Evolutionary conservation across 192 early-diverging fungal species (phyloP).

Genomic region (Umbelopsis vinacea): DNA sequence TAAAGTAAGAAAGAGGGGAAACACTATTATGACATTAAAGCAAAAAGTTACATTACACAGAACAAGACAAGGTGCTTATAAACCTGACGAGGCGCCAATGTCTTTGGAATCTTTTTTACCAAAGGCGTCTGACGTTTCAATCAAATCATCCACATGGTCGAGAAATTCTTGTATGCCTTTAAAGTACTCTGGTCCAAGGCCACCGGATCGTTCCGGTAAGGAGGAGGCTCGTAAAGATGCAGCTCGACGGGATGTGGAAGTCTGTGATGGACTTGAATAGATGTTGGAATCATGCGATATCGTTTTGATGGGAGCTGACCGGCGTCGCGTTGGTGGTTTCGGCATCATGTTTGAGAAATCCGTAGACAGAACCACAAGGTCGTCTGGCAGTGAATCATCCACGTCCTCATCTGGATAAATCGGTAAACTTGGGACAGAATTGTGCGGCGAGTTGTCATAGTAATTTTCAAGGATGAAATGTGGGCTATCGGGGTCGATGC

Average conservation of each 20-base stretch:
- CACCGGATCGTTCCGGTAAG: not conserved
- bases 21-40: too few relatives aligned
- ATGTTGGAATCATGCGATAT: conserved; percentile 6
- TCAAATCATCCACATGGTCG: conserved; percentile 40
- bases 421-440: not conserved
- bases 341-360: conserved; percentile 9
- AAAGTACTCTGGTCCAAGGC: conserved; percentile 42
- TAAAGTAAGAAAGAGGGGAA: too few relatives aligned
- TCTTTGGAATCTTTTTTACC: not conserved
- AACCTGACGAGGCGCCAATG: not conserved
- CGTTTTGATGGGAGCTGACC: not conserved
- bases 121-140: conserved; percentile 32
- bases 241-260: not conserved
- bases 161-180: conserved; percentile 40
- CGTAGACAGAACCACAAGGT: not conserved
- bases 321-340: not conserved
- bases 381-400: not conserved
- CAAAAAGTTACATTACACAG: conserved; percentile 7
- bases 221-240: not conserved
- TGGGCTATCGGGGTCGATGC: conserved; percentile 18
- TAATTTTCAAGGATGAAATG: conserved; percentile 1
- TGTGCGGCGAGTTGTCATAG: not conserved
- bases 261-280: conserved; percentile 10
- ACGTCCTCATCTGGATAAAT: not conserved
- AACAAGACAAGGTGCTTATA: not conserved